A percentile compares a stretch with the other conserved stretches of the same genome.
Conservation (phyloP, 2,329 filamentous ascomycete species). For the Diaporthe vaccinii region DNA sequence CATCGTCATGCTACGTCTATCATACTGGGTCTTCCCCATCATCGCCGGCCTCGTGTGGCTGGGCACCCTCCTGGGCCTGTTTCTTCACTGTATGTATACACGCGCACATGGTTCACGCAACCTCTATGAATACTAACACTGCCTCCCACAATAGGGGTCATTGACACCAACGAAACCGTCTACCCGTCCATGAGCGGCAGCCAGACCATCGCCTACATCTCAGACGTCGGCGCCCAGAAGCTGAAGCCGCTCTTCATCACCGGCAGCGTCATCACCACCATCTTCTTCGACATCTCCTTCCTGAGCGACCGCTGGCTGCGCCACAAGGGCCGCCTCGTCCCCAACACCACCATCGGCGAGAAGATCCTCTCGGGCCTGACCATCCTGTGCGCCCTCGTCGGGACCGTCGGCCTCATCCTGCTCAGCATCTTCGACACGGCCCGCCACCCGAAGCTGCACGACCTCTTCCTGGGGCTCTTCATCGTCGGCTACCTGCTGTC, state of each 20-base stretch:
- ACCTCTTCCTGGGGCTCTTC: slow-evolving; percentile 85
- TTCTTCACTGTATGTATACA: slow-evolving; percentile 69
- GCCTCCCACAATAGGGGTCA: slow-evolving; percentile 54
- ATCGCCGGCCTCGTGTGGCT: slow-evolving; percentile 76
- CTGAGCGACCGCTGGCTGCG: slow-evolving; percentile 86
- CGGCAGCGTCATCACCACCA: slow-evolving; percentile 77
- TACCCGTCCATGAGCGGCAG: slow-evolving; percentile 71
- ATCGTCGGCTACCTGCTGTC: slow-evolving; percentile 88
- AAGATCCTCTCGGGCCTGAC: slow-evolving; percentile 73
- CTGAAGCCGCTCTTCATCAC: slow-evolving; percentile 85
- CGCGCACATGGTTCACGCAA: not conserved
- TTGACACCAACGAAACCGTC: slow-evolving; percentile 64
- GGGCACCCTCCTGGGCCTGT: slow-evolving; percentile 76
- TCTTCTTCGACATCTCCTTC: slow-evolving; percentile 87
- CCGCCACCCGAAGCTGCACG: slow-evolving; percentile 76
- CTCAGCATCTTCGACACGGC: slow-evolving; percentile 88
- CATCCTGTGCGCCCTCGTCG: slow-evolving; percentile 78
- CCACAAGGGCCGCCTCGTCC: slow-evolving; percentile 82
- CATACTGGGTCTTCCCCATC: slow-evolving; percentile 70
- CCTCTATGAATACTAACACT: not conserved
- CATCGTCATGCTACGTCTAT: slow-evolving; percentile 45
- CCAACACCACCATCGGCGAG: slow-evolving; percentile 75
- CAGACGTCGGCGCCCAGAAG: slow-evolving; percentile 71
- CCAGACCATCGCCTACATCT: slow-evolving; percentile 80
- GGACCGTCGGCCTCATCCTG: slow-evolving; percentile 84